Base-by-base conservation (phyloP, 2,329 filamentous ascomycete species). In the Xylariomycetidae sp. region DNA sequence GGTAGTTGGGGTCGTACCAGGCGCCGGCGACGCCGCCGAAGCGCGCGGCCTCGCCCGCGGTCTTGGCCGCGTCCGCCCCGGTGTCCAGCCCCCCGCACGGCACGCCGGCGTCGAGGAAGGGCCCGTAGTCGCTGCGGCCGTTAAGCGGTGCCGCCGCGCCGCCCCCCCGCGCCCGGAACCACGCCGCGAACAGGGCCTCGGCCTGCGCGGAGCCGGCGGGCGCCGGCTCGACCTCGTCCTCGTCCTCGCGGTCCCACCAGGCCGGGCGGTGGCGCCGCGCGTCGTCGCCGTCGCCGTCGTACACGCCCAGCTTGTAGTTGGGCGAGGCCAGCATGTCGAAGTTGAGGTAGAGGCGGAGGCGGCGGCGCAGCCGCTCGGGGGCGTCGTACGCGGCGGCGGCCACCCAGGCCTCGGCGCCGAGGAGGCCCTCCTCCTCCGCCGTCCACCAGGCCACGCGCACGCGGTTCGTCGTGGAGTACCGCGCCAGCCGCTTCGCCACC, bases 401-500 rank as follows among this genome's bases (percentile, higher is more conserved):
- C 29, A 76, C 68, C 50, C 79, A 81, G 60, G 70, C 68, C 18
- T 66, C 61, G 5, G 70, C 72, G 23, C 79, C 79, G 10, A 82
- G 61, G 12, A 82, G 65, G 16, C 78, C 78, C 34, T 72, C 74
- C 47, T 79, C 76, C 54, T 80, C 76, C 3, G 68, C 76, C 2
- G 73, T 70, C 75, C 76, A 82, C 65, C 73, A 82, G 34, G 61
- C 67, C 55, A 82, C 79, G 37, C 76, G 70, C n/a, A 82, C 70
- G 20, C 69, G 67, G 48, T 78, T 76, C 39, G 69, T 76, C 35
- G 74, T 65, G 5, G 54, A 57, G 55, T 65, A 80, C 26, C 66
- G 61, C n/a, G 71, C 67, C 19, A 82, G 65, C n/a, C 70, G 67
- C 17, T 69, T 67, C 8, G 77, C 77, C 19, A 78, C 63, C 32